Evolutionary conservation across 108 stramenopile genomes (phyloP).

Genomic region (Aureococcus anophagefferens): DNA sequence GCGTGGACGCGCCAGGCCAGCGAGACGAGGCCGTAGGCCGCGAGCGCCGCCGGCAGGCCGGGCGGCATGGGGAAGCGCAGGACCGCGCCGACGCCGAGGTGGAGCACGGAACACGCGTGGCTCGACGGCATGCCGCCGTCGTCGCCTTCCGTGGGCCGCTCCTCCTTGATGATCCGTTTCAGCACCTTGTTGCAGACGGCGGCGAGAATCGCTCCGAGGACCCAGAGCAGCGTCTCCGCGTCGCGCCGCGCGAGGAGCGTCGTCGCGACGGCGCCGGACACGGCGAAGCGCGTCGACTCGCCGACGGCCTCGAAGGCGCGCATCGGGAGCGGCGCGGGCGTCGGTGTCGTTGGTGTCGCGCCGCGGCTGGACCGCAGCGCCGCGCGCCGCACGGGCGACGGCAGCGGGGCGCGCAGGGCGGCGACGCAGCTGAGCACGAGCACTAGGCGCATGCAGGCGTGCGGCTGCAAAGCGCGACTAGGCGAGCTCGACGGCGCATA

Average conservation of each 20-base stretch:
- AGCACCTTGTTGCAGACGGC: neutral
- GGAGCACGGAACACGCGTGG: neutral
- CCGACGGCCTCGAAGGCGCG: neutral
- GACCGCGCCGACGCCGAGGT: neutral
- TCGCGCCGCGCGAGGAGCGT: neutral
- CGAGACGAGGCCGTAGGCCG: neutral
- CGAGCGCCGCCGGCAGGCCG: neutral
- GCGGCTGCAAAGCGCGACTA: no score
- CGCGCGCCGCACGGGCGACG: no score
- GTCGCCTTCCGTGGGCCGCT: neutral
- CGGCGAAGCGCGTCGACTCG: neutral
- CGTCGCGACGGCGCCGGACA: neutral
- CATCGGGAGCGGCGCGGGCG: no score
- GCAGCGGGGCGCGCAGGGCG: no score
- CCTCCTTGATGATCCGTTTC: neutral
- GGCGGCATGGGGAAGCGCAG: neutral
- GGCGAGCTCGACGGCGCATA: no score
- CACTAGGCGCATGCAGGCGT: no score
- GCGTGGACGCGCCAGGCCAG: neutral
- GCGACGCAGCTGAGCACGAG: no score
- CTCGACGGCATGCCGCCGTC: neutral
- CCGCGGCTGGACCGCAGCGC: no score
- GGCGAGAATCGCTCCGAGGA: neutral
- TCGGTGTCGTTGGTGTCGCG: no score
- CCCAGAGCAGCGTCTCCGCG: neutral